Evolutionary conservation across 73 alveolate genomes (phyloP).

Genomic region (Paramecium octaurelia): DNA sequence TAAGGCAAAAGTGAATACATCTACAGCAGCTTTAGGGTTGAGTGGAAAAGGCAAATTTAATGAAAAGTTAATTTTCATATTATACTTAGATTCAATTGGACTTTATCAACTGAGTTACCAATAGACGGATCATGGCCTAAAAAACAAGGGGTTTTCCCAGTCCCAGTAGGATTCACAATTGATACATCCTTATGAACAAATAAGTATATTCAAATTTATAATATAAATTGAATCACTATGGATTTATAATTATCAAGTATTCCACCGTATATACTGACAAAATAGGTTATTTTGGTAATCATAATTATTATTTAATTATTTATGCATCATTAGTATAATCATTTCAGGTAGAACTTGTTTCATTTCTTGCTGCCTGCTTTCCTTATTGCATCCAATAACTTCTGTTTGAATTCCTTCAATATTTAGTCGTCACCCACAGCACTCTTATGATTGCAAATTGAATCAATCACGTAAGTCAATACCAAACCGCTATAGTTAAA

Average conservation of each 20-base stretch:
- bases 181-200: slow-evolving; percentile 27
- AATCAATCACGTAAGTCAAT: not conserved
- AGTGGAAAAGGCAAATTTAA: slow-evolving; percentile 11
- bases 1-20: not conserved
- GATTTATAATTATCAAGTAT: not conserved
- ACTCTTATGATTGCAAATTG: not conserved
- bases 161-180: slow-evolving; percentile 30
- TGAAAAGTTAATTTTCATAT: not conserved
- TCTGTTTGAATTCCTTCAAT: not conserved
- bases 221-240: not conserved
- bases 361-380: not conserved
- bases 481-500: not conserved
- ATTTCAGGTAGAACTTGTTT: not conserved
- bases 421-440: not conserved
- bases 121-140: slow-evolving; percentile 13
- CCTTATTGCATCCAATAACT: not conserved
- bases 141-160: not conserved
- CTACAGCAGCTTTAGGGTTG: not conserved
- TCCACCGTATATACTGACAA: not conserved
- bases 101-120: not conserved
- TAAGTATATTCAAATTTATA: not conserved
- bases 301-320: not conserved
- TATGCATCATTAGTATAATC: not conserved
- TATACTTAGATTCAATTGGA: not conserved
- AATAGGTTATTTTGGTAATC: not conserved